These are phyloP conservation scores for Dimocarpus longan DNA, from an alignment of 345 rosid genomes.

Conservation along the genomic window DNA sequence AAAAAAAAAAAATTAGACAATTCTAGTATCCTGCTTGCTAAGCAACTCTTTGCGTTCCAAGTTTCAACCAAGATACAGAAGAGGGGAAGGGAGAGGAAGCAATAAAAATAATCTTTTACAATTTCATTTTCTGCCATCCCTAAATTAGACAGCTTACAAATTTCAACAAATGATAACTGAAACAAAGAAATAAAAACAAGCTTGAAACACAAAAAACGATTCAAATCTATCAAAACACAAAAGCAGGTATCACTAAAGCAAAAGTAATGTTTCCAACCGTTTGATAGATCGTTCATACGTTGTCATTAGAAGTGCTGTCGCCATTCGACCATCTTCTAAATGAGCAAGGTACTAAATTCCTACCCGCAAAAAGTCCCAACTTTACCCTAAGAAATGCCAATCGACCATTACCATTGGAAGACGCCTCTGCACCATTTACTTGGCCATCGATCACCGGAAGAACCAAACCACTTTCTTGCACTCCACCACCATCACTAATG, in stretches of 20 bases:
- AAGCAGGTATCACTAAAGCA: neutral
- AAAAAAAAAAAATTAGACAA: neutral
- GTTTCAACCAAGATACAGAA: neutral
- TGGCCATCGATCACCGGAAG: conserved; percentile 26
- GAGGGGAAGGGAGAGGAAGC: neutral
- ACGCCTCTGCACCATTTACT: conserved; percentile 35
- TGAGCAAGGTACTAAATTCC: conserved; percentile 56
- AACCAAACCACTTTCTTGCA: conserved; percentile 48
- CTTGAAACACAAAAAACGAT: conserved; percentile 3
- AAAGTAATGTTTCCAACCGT: conserved; percentile 19
- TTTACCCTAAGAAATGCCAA: conserved; percentile 51
- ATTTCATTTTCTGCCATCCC: neutral
- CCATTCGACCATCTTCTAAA: conserved; percentile 57
- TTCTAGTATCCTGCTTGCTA: neutral
- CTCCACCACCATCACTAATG: conserved; percentile 37
- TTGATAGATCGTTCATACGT: conserved; percentile 29
- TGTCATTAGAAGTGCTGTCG: conserved; percentile 39
- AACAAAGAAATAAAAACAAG: neutral
- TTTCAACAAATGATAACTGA: conserved; percentile 3
- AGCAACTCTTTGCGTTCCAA: neutral
- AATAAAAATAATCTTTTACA: neutral
- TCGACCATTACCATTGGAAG: conserved; percentile 50
- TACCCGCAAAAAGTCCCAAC: conserved; percentile 56
- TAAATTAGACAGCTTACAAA: neutral
- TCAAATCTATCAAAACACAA: neutral